Percentiles rank a stretch among this genome's conserved stretches.
These are phyloP conservation scores for Ophiostoma perfectum DNA, from an alignment of 2,329 filamentous ascomycete genomes.

Conservation along the genomic window DNA sequence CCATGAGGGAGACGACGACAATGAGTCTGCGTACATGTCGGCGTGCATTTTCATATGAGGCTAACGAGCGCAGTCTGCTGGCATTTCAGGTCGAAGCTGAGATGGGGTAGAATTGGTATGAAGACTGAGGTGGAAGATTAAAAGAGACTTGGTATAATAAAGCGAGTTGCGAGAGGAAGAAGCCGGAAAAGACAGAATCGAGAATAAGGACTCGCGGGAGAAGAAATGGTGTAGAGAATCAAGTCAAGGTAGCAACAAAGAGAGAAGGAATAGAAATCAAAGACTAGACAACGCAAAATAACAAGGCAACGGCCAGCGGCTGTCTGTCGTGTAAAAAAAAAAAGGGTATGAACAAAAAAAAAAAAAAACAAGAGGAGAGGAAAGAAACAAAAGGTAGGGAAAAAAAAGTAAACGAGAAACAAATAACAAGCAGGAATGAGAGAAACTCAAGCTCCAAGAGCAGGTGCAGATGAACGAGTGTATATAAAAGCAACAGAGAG, in stretches of 20 bases:
- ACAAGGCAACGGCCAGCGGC: background rate
- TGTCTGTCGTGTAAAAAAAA: background rate
- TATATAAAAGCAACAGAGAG: background rate
- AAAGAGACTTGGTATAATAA: background rate
- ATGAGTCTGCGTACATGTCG: slow-evolving; percentile 36
- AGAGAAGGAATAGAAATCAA: slow-evolving; percentile 3
- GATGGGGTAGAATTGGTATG: slow-evolving; percentile 18
- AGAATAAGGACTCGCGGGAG: background rate
- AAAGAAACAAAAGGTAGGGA: background rate
- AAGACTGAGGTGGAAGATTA: background rate
- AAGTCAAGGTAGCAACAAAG: slow-evolving; percentile 1
- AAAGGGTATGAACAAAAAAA: slow-evolving; percentile 14
- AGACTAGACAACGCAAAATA: background rate
- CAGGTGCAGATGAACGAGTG: background rate
- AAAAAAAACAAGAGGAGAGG: background rate
- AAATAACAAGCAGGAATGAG: background rate
- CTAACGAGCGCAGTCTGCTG: no score
- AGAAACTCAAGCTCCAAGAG: background rate
- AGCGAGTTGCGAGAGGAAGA: background rate
- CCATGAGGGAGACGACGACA: slow-evolving; percentile 42
- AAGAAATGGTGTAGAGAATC: background rate
- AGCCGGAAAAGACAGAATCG: slow-evolving; percentile 12
- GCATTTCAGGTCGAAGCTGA: background rate
- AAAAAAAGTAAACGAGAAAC: background rate
- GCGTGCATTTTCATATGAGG: background rate